Evolutionary conservation across 306 rosid genomes (phyloP).

Genomic region (Quercus agrifolia): DNA sequence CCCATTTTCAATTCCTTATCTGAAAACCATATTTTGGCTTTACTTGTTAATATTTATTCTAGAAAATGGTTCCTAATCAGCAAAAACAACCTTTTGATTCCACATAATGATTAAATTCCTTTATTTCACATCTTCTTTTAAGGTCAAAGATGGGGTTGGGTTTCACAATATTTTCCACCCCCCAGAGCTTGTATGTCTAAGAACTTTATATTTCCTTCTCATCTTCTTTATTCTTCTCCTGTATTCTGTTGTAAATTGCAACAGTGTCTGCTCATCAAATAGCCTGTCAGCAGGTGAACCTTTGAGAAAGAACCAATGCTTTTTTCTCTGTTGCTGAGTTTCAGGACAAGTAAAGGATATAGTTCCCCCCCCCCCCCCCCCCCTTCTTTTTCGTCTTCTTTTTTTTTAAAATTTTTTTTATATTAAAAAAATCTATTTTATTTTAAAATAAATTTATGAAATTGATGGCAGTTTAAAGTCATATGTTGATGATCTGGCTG

Average conservation of each 20-base stretch:
- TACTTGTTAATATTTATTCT: neutral
- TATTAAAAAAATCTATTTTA: too few relatives aligned
- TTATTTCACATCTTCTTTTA: neutral
- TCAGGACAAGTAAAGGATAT: neutral
- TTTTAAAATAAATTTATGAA: neutral
- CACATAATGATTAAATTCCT: neutral
- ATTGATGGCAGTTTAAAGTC: neutral
- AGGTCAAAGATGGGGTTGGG: neutral
- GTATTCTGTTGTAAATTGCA: neutral
- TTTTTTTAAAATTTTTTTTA: too few relatives aligned
- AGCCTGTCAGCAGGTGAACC: neutral
- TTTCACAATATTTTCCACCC: neutral
- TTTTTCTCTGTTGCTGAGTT: neutral
- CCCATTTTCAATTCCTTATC: conserved; percentile 1
- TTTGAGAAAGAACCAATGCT: neutral
- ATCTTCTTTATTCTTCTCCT: neutral
- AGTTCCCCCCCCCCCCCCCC: too few relatives aligned
- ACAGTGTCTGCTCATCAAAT: neutral
- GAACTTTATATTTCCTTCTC: neutral
- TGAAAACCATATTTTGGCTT: neutral
- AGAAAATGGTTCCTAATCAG: neutral
- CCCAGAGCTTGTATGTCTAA: neutral
- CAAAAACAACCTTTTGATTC: neutral
- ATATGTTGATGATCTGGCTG: neutral
- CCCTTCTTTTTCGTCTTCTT: neutral